Evolutionary conservation across 2,329 filamentous ascomycete genomes (phyloP), one percentile per base, ranked within the genome.

Genomic region (Neopestalotiopsis sp.): DNA sequence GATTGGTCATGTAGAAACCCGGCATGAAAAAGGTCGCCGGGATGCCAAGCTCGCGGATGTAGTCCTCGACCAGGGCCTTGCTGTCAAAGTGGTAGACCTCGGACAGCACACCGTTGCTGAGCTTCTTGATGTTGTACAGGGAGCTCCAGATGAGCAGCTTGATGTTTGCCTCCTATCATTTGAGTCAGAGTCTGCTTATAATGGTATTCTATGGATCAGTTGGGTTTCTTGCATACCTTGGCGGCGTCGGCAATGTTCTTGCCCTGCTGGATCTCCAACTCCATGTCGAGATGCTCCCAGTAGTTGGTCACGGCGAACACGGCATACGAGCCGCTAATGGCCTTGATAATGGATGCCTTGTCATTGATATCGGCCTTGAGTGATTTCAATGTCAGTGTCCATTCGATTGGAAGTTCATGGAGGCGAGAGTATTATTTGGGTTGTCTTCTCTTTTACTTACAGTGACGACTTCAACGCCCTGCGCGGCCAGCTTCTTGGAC

Each of bases 261-360:
- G 76, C 82, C 83, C 81, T 81, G 87, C 77, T 76, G 79, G 73
- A 77, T 73, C 72, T 84, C 79, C 69, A 83, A 71, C n/a, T 82
- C 69, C 74, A 80, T 78, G 74, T 80, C 73, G 72, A 77, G 71
- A 68, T 75, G 80, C 68, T 84, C 81, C 85, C 85, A 87, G 76
- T 81, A 87, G 76, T 87, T 85, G 42, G 87, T 88, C 13, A 88
- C 81, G 42, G 79, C 82, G 73, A 84, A 89, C 56, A 87, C 85
- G n/a, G 83, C 83, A 61, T 83, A 75, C 0, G 85, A 79, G 53
- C 83, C 84, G 6, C 76, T 71, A 61, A 89, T 73, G 12, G 85
- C 86, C 57, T 78, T 74, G 59, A 80, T 74, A 45, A 89, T 71
- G 4, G 83, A 83, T 0, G 76, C 76, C 68, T 81, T 79, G 73